Percentiles rank a stretch among this genome's conserved stretches.
Evolutionary conservation across 257 asterid genomes (phyloP).

Genomic region (Linderniella brevidens): DNA sequence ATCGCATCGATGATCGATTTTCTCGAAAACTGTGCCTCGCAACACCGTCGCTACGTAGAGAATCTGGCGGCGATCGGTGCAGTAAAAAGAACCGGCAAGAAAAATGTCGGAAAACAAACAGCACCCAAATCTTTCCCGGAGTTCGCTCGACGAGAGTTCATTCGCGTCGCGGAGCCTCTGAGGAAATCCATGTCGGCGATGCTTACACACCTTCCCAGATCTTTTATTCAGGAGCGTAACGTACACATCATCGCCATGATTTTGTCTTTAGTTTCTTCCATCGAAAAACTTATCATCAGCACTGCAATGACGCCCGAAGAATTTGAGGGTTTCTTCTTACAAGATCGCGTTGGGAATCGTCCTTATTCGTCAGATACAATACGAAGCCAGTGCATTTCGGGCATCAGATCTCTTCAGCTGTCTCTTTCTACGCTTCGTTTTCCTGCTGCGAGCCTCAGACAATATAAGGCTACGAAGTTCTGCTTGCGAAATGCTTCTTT

Average conservation of each 20-base stretch:
- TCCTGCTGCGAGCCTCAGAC: neutral
- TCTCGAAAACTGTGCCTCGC: constrained; percentile 25
- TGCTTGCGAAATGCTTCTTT: constrained; percentile 29
- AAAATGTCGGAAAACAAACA: too few species aligned
- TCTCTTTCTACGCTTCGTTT: constrained; percentile 14
- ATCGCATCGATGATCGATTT: constrained; percentile 18
- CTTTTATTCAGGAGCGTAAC: constrained; percentile 15
- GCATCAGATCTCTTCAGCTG: constrained; percentile 15
- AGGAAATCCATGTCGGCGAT: constrained; percentile 18
- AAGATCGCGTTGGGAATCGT: constrained; percentile 5
- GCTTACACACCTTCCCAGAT: constrained; percentile 25
- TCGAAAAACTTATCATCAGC: constrained; percentile 14
- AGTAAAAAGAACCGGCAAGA: too few species aligned
- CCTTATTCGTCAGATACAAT: too few species aligned
- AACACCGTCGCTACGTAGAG: constrained; percentile 14
- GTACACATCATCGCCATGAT: constrained; percentile 14
- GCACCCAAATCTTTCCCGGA: constrained; percentile 18
- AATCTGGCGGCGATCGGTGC: constrained; percentile 13
- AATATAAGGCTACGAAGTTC: constrained; percentile 8
- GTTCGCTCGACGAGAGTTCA: constrained; percentile 18
- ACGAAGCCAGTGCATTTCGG: constrained; percentile 14
- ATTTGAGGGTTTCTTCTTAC: constrained; percentile 15
- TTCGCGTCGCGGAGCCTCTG: constrained; percentile 11
- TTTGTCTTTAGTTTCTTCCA: constrained; percentile 14
- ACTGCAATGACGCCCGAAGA: constrained; percentile 21